Evolutionary conservation across 139 green algal genomes (phyloP).

Genomic region (Chlamydomonas sp.): DNA sequence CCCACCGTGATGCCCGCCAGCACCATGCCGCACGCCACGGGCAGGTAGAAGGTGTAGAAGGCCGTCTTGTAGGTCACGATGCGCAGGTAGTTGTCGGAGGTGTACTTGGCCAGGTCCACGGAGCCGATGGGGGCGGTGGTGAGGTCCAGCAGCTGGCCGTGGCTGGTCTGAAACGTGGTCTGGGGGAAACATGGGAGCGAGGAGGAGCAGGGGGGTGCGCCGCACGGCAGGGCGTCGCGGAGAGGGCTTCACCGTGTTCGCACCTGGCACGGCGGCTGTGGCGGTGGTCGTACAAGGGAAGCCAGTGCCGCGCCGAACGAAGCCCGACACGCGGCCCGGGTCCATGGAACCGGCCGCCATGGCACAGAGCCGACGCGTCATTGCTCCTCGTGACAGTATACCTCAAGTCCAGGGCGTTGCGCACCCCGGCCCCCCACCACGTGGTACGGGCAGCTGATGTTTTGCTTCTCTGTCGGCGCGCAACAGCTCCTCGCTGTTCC

Average conservation of each 20-base stretch:
- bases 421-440: not conserved
- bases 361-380: too few species aligned
- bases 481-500: not conserved
- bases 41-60: slow-evolving; percentile 98
- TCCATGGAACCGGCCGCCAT: too few species aligned
- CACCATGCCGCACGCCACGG: slow-evolving; percentile 91
- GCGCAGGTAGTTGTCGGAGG: slow-evolving; percentile 90
- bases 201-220: not conserved
- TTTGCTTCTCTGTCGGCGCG: too few species aligned
- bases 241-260: too few species aligned
- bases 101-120: slow-evolving; percentile 90
- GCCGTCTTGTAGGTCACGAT: slow-evolving; percentile 97
- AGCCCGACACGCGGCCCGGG: too few species aligned
- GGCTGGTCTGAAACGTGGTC: slow-evolving; percentile 93
- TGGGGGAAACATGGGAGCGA: slow-evolving; percentile 36
- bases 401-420: not conserved
- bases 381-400: too few species aligned
- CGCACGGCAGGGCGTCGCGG: not conserved
- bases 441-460: too few species aligned
- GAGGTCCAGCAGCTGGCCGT: slow-evolving; percentile 96
- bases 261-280: too few species aligned
- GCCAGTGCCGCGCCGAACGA: too few species aligned
- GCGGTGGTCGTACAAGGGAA: too few species aligned
- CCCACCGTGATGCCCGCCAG: slow-evolving; percentile 78
- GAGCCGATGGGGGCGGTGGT: slow-evolving; percentile 92